Base-by-base conservation (phyloP, 2,329 filamentous ascomycete species). In the Aspergillus sp. region DNA sequence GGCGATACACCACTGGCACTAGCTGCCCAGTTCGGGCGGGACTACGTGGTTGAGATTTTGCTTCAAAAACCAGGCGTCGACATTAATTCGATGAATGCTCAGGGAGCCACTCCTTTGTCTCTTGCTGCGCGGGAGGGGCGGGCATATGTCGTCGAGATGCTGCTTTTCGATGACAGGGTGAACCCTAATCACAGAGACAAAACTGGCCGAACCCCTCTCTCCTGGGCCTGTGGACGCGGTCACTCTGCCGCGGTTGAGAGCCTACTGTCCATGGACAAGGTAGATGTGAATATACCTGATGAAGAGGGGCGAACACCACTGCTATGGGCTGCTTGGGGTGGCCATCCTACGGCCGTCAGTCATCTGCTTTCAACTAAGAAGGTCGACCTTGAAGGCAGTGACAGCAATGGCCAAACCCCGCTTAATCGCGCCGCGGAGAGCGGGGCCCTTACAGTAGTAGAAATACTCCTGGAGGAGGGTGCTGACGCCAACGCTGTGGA, bases 141-240 rank as follows among this genome's bases (percentile, higher is more conserved):
- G 4, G 53, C 53, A 4, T 23, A 55, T 47, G 53, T 30, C 11
- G 19, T 55, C 13, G 38, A 47, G 13, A 30, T 55, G 25, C 25
- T 55, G n/a, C 53, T 55, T 31, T 13, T 17, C 25, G 53, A 55
- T 15, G 43, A 47, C 23, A 55, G 53, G 13, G 25, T 47, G 7
- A 41, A 34, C 25, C 23, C 41, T 1, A 55, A 55, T 15, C 53
- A 55, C 31, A 9, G 25, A 19, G 30, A 47, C 17, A 45, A 47
- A 13, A n/a, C 22, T 31, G 53, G 53, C 41, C 53, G 53, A 31
- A 55, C 53, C 15, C 41, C 53, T 22, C 53, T 55, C n/a, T 55
- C 53, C 15, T 47, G 23, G 53, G 53, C 53, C 19, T 55, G 53
- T 47, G 53, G 22, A 46, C 22, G 25, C 22, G 53, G 53, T 3